phyloP scores from a whole-genome alignment of 768 basidiomycete species.

The Jaapia argillacea region DNA sequence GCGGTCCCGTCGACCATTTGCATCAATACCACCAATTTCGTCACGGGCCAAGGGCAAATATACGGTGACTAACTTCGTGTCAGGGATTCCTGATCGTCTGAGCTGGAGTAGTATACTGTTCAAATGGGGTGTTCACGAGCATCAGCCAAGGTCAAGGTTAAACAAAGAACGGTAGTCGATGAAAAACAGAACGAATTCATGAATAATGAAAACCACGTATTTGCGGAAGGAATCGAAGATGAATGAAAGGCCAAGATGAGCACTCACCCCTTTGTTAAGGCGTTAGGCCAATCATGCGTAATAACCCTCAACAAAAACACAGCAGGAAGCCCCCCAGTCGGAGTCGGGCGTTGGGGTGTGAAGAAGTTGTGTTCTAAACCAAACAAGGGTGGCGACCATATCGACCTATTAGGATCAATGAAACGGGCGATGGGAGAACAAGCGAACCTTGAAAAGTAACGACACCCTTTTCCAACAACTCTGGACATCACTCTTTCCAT shows the following conservation, averaged over 20 bases:
- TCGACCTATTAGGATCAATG: no score
- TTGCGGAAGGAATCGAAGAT: no score
- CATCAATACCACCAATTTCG: constrained; percentile 15
- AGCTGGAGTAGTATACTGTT: constrained; percentile 34
- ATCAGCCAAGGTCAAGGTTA: not conserved
- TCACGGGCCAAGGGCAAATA: constrained; percentile 66
- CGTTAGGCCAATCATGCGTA: constrained; percentile 74
- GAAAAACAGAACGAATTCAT: no score
- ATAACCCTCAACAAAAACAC: constrained; percentile 65
- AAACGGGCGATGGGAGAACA: not conserved
- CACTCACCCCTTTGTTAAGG: no score
- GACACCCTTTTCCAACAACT: constrained; percentile 41
- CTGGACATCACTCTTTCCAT: constrained; percentile 50
- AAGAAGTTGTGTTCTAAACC: constrained; percentile 66
- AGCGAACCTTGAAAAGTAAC: constrained; percentile 41
- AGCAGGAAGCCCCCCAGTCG: constrained; percentile 32
- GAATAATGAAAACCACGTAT: no score
- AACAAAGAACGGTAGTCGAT: no score
- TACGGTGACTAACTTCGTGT: constrained; percentile 56
- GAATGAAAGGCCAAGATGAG: no score
- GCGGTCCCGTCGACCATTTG: no score
- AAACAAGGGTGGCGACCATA: no score
- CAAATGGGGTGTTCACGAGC: constrained; percentile 23
- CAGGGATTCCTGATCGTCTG: constrained; percentile 24
- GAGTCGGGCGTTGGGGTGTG: constrained; percentile 38